Base-by-base conservation (phyloP, 2,329 filamentous ascomycete species). In the Aspergillus ochraceus region DNA sequence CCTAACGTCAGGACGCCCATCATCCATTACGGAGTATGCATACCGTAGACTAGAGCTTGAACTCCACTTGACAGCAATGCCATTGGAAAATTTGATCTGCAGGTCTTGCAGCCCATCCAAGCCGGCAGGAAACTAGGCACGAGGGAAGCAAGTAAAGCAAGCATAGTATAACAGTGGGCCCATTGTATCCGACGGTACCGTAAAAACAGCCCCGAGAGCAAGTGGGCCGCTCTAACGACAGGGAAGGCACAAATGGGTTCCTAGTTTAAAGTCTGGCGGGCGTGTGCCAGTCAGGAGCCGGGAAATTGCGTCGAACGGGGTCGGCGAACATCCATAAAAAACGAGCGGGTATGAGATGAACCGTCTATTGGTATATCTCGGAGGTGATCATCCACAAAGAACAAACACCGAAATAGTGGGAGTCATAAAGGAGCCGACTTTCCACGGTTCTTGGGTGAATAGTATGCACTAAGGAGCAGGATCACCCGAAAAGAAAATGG, bases 41-140 rank as follows among this genome's bases (percentile, higher is more conserved):
- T 63, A n/a, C n/a, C n/a, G n/a, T n/a, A 47, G 47, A 49, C 32
- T 56, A 55, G 49, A 56, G 47, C 45, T 57, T 29, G n/a, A 6
- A 36, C 47, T 54, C 59, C 61, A 57, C 56, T 52, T 57, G 56
- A 61, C 56, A 61, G 54, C 59, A 30, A 59, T 59, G 42, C 50
- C 49, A 57, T 56, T 47, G 49, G 45, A 42, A 42, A 56, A 59
- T 62, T 55, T 22, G 54, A 62, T 62, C 60, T 57, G 46, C 60
- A 57, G 19, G 26, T 49, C 39, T 24, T 60, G 46, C 54, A 50
- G n/a, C 45, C 54, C 46, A 45, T n/a, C 45, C 54, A 49, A 47
- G 45, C 45, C 45, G 22, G 45, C 45, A 24, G 19, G 45, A 24
- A 47, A 55, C 53, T 46, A 20, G 19, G 42, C 17, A 46, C 42